A percentile compares a stretch with the other conserved stretches of the same genome.
Conservation (phyloP, 2,329 filamentous ascomycete genomes). For the Annulohypoxylon truncatum region DNA sequence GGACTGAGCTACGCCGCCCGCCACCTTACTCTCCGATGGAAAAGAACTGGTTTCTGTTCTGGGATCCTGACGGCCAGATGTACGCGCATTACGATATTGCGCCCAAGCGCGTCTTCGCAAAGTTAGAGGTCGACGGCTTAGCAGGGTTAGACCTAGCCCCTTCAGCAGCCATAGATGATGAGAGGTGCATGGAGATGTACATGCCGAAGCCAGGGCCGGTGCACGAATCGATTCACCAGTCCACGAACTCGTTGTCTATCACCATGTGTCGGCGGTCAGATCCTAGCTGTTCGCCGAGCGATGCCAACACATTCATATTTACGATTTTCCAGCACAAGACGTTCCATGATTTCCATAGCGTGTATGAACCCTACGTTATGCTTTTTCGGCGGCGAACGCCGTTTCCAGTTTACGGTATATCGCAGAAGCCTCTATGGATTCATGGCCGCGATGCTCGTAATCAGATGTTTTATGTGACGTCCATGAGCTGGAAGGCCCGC, state of each 20-base stretch:
- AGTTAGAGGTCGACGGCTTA: constrained; percentile 57
- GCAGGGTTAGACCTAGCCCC: constrained; percentile 61
- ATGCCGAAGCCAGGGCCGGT: constrained; percentile 54
- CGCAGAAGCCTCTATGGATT: constrained; percentile 65
- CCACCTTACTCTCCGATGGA: constrained; percentile 59
- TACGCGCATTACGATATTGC: constrained; percentile 66
- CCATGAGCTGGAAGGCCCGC: constrained; percentile 64
- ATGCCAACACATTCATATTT: constrained; percentile 65
- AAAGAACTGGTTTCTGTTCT: constrained; percentile 74
- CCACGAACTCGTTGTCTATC: constrained; percentile 67
- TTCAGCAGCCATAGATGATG: constrained; percentile 52
- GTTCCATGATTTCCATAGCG: constrained; percentile 59
- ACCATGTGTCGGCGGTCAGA: constrained; percentile 65
- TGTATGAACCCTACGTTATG: constrained; percentile 68
- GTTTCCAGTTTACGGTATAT: constrained; percentile 63
- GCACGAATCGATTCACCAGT: constrained; percentile 66
- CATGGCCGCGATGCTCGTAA: constrained; percentile 56
- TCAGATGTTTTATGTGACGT: constrained; percentile 69
- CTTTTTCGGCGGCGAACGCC: constrained; percentile 61
- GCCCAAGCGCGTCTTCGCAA: constrained; percentile 62
- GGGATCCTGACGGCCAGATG: constrained; percentile 59
- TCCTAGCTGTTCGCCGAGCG: constrained; percentile 54
- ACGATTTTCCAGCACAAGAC: constrained; percentile 67
- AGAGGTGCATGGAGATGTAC: constrained; percentile 58
- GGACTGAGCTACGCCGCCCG: constrained; percentile 65